Conservation (phyloP, 2,329 filamentous ascomycete genomes). For the Fusarium chaquense region DNA sequence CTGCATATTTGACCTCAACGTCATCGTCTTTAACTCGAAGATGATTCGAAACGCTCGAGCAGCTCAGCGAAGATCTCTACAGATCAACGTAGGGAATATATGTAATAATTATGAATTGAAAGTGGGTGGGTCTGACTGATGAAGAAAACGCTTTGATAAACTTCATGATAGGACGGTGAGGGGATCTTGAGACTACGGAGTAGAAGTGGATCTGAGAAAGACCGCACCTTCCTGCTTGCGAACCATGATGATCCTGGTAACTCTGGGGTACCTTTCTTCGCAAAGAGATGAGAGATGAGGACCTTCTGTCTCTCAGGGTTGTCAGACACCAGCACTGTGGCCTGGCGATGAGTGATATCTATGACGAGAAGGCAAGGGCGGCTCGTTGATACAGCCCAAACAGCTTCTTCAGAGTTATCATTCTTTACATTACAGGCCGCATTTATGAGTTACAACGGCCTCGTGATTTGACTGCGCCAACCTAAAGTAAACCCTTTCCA, state of each 20-base stretch:
- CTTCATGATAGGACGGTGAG: slow-evolving; percentile 31
- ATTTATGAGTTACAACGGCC: slow-evolving; percentile 40
- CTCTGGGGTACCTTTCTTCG: slow-evolving; percentile 37
- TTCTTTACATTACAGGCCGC: slow-evolving; percentile 39
- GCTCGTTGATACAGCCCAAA: not conserved
- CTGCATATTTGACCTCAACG: slow-evolving; percentile 5
- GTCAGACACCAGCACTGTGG: not conserved
- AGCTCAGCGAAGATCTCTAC: not conserved
- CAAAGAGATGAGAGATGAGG: slow-evolving; percentile 10
- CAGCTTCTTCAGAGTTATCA: not conserved
- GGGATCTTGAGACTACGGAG: slow-evolving; percentile 19
- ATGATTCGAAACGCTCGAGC: slow-evolving; percentile 16
- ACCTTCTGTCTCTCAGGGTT: not conserved
- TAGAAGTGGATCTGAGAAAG: slow-evolving; percentile 21
- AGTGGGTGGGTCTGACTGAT: slow-evolving; percentile 17
- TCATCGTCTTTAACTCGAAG: slow-evolving; percentile 6
- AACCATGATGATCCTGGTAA: slow-evolving; percentile 39
- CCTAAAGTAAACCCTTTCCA: slow-evolving; percentile 26
- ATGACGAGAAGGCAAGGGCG: slow-evolving; percentile 12
- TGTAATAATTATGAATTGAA: not conserved
- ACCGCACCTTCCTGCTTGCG: slow-evolving; percentile 27
- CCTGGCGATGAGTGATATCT: not conserved
- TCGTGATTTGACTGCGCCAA: slow-evolving; percentile 42
- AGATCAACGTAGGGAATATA: not conserved
- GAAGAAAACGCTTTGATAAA: slow-evolving; percentile 32